Base-by-base conservation (phyloP, 176 grass and related monocot genomes). In the Carex kokanica region DNA sequence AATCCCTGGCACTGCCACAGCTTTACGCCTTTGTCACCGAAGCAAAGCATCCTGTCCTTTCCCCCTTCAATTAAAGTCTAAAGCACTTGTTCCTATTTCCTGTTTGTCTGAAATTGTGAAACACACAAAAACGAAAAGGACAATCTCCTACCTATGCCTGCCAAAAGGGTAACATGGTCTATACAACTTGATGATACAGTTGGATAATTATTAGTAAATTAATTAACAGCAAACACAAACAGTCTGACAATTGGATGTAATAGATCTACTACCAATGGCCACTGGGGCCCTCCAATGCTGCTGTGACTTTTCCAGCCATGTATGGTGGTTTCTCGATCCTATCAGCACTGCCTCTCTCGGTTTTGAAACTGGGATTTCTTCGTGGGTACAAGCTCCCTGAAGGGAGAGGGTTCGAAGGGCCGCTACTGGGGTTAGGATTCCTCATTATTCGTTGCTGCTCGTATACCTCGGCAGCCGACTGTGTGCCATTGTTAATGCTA, bases 291-390 rank as follows among this genome's bases (percentile, higher is more conserved):
- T 89, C 91, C 0, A 90, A 83, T 0, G 91, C 88, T 58, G 94
- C 87, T 40, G 91, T 79, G 32, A 97, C 72, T 85, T 97, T 93
- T 74, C 55, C 89, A 15, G 87, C 83, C 60, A 86, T 29, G 17
- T 93, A 92, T 15, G 94, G 85, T 83, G 92, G 88, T 64, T 84
- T 86, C 75, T 93, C 86, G 2, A 93, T 91, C 81, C 91, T 92
- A 45, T 90, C 91, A 56, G 34, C 56, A 14, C 90, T 91, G 15
- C 85, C 89, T 73, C 91, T 93, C 79, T 97, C 94, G 8, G 89
- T 85, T 84, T 97, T 97, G 80, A 89, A 97, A 58, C 87, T 93
- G 34, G 92, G 91, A 2, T 81, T 97, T 85, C 94, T 93, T 86
- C 94, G 78, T n/a, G 94, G 89, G 55, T 91, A 97, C 15, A 89